A percentile compares a stretch with the other conserved stretches of the same genome.
These are phyloP conservation scores for Berberis thunbergii DNA, from an alignment of 164 flowering plant genomes.

Conservation along the genomic window DNA sequence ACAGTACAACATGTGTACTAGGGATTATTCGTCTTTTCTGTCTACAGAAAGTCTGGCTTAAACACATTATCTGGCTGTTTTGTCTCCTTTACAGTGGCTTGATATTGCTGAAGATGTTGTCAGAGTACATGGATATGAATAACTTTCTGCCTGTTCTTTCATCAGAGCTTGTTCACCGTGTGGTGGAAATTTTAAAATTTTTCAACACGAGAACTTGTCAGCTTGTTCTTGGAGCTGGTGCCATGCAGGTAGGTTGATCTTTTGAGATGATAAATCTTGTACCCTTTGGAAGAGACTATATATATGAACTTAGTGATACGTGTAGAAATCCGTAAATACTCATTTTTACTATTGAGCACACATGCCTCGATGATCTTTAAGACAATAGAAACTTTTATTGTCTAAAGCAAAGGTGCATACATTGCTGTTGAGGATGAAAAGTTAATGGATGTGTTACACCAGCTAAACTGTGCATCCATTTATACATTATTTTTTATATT, in stretches of 20 bases:
- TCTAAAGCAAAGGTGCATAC: too few relatives aligned
- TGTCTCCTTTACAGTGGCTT: slow-evolving; percentile 58
- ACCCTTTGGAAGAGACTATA: not conserved
- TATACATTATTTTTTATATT: too few relatives aligned
- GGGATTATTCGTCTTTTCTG: too few relatives aligned
- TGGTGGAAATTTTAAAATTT: slow-evolving; percentile 75
- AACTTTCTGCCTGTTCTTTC: slow-evolving; percentile 65
- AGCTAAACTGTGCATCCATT: too few relatives aligned
- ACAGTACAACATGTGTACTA: too few relatives aligned
- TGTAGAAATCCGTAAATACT: not conserved
- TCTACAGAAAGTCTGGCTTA: too few relatives aligned
- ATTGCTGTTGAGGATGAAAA: too few relatives aligned
- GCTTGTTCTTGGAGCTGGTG: slow-evolving; percentile 98
- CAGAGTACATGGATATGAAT: slow-evolving; percentile 91
- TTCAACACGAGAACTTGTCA: slow-evolving; percentile 91
- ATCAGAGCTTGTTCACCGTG: slow-evolving; percentile 85
- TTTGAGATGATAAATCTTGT: not conserved
- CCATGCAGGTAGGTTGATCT: slow-evolving; percentile 71
- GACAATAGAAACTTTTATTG: too few relatives aligned
- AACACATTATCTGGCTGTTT: not conserved
- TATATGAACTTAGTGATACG: not conserved
- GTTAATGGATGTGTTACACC: too few relatives aligned
- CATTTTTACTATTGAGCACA: not conserved
- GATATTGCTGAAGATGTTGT: slow-evolving; percentile 94
- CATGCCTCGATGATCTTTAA: not conserved